phyloP scores from a whole-genome alignment of 768 basidiomycete genomes.

The Cantharellus anzutake region DNA sequence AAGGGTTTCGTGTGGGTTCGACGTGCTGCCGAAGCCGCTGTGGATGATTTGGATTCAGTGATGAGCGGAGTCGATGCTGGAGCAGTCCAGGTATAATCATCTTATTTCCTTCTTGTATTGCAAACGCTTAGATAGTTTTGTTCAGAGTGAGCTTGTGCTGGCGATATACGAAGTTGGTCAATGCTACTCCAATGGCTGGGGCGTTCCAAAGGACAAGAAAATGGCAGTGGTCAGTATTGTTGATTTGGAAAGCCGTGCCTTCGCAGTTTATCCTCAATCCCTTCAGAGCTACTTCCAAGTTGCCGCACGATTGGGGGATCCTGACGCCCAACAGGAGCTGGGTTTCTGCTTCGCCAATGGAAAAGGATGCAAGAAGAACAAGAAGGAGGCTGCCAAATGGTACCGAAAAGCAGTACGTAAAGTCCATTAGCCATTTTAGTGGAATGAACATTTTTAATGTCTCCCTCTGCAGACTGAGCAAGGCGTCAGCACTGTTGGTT shows the following conservation, averaged over 20 bases:
- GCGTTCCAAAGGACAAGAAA: constrained; percentile 68
- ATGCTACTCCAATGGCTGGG: constrained; percentile 89
- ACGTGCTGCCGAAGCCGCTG: constrained; percentile 63
- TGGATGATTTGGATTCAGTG: constrained; percentile 52
- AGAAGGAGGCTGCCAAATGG: constrained; percentile 74
- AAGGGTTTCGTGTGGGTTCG: constrained; percentile 67
- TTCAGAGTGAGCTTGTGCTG: constrained; percentile 59
- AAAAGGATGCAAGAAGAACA: constrained; percentile 76
- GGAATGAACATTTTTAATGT: neutral
- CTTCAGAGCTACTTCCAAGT: constrained; percentile 65
- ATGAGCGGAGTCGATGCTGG: constrained; percentile 22
- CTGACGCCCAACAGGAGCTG: constrained; percentile 72
- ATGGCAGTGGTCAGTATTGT: constrained; percentile 29
- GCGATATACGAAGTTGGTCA: constrained; percentile 87
- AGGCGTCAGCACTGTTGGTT: constrained; percentile 62
- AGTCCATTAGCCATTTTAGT: neutral
- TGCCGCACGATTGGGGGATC: constrained; percentile 68
- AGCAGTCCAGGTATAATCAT: neutral
- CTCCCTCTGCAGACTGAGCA: constrained; percentile 30
- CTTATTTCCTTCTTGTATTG: neutral
- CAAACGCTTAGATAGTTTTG: too few relatives aligned
- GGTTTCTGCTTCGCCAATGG: constrained; percentile 75
- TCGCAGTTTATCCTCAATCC: neutral
- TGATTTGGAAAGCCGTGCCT: neutral
- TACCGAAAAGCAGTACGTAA: constrained; percentile 63